Conservation (phyloP, 2,329 filamentous ascomycete species). For the Pseudogymnoascus sp. region DNA sequence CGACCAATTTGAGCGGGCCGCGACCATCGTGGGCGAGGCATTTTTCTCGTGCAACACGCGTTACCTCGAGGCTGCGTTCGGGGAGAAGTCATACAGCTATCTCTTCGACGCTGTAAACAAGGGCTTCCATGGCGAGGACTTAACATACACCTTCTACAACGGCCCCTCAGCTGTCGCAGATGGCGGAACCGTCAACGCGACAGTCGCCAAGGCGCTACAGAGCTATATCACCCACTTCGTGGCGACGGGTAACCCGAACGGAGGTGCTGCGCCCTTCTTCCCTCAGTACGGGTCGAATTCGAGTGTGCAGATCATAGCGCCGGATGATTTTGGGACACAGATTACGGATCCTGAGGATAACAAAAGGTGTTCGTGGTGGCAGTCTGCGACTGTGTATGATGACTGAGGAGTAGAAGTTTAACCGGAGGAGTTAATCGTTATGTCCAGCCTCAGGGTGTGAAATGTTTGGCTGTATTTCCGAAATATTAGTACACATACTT, state of each 20-base stretch:
- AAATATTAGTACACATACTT: not conserved
- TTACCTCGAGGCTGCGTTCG: constrained; percentile 39
- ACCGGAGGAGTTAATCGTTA: not conserved
- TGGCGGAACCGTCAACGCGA: constrained; percentile 21
- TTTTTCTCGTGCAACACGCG: constrained; percentile 44
- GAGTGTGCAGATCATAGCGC: not conserved
- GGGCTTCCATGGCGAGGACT: constrained; percentile 45
- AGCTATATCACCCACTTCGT: constrained; percentile 32
- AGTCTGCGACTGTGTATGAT: not conserved
- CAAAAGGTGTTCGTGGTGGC: not conserved
- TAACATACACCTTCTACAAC: constrained; percentile 46
- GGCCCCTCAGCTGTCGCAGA: constrained; percentile 14
- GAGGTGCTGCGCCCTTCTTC: constrained; percentile 15
- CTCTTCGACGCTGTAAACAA: constrained; percentile 42
- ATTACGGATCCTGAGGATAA: not conserved
- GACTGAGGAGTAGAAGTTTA: not conserved
- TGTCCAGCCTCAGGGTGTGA: not conserved
- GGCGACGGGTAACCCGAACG: constrained; percentile 27
- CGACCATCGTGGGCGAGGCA: constrained; percentile 36
- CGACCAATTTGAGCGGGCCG: constrained; percentile 35
- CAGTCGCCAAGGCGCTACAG: constrained; percentile 30
- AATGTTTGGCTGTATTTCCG: not conserved
- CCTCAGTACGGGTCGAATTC: constrained; percentile 18
- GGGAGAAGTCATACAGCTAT: constrained; percentile 42
- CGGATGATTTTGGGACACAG: not conserved